Conservation (phyloP, 1,284 basidiomycete species). For the Sporisorium reilianum region DNA sequence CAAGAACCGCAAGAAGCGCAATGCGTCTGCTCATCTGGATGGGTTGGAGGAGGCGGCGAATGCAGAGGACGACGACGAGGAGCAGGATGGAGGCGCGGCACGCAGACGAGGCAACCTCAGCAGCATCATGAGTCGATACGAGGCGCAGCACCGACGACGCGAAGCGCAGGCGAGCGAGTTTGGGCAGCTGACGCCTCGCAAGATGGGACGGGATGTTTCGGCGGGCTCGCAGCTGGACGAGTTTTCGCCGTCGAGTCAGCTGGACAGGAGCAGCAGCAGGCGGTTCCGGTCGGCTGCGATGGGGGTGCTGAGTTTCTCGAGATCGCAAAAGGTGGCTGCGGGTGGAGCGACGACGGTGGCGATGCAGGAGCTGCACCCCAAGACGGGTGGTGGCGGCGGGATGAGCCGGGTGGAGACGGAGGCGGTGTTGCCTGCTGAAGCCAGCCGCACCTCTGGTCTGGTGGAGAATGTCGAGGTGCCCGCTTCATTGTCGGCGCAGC, state of each 20-base stretch:
- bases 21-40: slow-evolving; percentile 15
- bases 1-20: slow-evolving; percentile 33
- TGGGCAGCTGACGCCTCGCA: slow-evolving; percentile 25
- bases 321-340: slow-evolving; percentile 7
- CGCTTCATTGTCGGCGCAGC: neutral
- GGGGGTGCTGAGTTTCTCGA: slow-evolving; percentile 30
- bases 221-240: slow-evolving; percentile 26
- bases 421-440: slow-evolving; percentile 23
- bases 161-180: slow-evolving; percentile 41
- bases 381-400: neutral
- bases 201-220: slow-evolving; percentile 25
- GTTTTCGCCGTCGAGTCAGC: neutral
- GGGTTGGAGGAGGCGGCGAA: slow-evolving; percentile 26
- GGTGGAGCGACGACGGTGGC: slow-evolving; percentile 14
- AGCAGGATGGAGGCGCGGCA: slow-evolving; percentile 9
- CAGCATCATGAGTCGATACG: slow-evolving; percentile 52
- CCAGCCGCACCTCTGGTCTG: slow-evolving; percentile 25
- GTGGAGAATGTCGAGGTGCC: slow-evolving; percentile 16
- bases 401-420: slow-evolving; percentile 2
- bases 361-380: slow-evolving; percentile 30
- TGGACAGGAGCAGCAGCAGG: slow-evolving; percentile 30
- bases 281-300: slow-evolving; percentile 39
- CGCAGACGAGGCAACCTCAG: slow-evolving; percentile 13
- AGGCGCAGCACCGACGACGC: slow-evolving; percentile 27
- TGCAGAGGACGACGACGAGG: slow-evolving; percentile 19